Evolutionary conservation across 2,329 filamentous ascomycete species (phyloP), one percentile per base, ranked within the genome.

Genomic region (Fusarium burgessii): DNA sequence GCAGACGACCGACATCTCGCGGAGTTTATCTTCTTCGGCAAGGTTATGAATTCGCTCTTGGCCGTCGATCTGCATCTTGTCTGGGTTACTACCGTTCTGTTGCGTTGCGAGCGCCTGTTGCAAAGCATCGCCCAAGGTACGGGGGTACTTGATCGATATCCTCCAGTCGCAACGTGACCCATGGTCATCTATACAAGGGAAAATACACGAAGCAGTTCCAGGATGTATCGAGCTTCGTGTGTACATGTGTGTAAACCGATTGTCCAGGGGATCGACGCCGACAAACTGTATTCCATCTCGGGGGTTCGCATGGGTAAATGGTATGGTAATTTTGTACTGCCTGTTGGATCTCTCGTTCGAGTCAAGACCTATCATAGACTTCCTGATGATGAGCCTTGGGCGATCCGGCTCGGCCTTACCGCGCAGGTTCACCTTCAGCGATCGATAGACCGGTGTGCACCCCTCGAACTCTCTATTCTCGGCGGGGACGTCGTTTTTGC

Each of bases 211-310:
- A 2, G 94, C 91, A 20, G 90, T 91, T 33, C 95, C 94, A 0
- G 94, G 90, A 67, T 93, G 91, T 43, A 92, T 84, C 4, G 91
- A 92, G 77, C 95, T 94, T 42, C 91, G 91, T 1, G 95, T 97
- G 80, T 97, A 99, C 51, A 93, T 91, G 82, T 99, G 95, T 0
- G 96, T 94, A 79, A 95, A 99, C 67, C 95, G 89, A 60, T 86
- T 86, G 78, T 98, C 95, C 54, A 91, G 89, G 61, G 91, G 90
- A 46, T 94, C 90, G 40, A 96, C 88, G 7, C 96, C 95, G 18
- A 97, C 93, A 81, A 98, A 99, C 66, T 98, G 95, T 62, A 98
- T 81, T 25, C 94, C 95, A 79, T 99, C 96, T 47, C 93, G 88
- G 54, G 95, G 91, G 73, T 89, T 89, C 54, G 89, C 89, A 36